Evolutionary conservation across 108 stramenopile genomes (phyloP).

Genomic region (Chaetoceros tenuissimus): DNA sequence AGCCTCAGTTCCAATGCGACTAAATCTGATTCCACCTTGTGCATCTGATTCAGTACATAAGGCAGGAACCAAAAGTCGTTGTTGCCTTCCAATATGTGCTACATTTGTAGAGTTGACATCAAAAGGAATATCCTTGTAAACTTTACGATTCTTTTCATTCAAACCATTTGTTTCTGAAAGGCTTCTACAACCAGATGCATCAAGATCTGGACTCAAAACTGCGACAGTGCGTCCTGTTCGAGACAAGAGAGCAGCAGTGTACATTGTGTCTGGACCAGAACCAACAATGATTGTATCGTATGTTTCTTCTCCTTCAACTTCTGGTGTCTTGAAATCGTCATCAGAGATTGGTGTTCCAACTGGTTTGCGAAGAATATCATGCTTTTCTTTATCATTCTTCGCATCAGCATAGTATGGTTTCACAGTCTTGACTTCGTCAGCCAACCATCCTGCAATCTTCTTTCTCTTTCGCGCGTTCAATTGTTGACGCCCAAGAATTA

Average conservation of each 20-base stretch:
- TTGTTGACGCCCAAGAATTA: slow-evolving; percentile 31
- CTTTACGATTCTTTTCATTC: slow-evolving; percentile 7
- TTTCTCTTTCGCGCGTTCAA: slow-evolving; percentile 39
- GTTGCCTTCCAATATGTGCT: slow-evolving; percentile 41
- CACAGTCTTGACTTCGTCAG: slow-evolving; percentile 2
- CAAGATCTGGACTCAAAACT: slow-evolving; percentile 44
- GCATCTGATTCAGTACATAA: slow-evolving; percentile 51
- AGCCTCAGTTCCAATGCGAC: slow-evolving; percentile 49
- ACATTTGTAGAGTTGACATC: slow-evolving; percentile 51
- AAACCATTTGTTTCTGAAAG: slow-evolving; percentile 10
- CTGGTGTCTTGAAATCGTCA: slow-evolving; percentile 19
- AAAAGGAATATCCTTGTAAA: slow-evolving; percentile 50
- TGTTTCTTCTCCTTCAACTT: slow-evolving; percentile 22
- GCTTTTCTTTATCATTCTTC: slow-evolving; percentile 28
- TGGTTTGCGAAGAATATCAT: slow-evolving; percentile 34
- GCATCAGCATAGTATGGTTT: slow-evolving; percentile 21
- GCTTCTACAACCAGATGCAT: slow-evolving; percentile 70
- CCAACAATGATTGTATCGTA: slow-evolving; percentile 81
- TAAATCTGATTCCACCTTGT: slow-evolving; percentile 82
- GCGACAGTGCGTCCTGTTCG: slow-evolving; percentile 69
- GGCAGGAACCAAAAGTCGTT: slow-evolving; percentile 68
- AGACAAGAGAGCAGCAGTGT: slow-evolving; percentile 63
- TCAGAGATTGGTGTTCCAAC: slow-evolving; percentile 48
- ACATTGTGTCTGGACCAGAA: slow-evolving; percentile 59
- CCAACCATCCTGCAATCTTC: slow-evolving; percentile 26